Base-by-base conservation (phyloP, 1,284 basidiomycete genomes). In the Trichosporon sp. region DNA sequence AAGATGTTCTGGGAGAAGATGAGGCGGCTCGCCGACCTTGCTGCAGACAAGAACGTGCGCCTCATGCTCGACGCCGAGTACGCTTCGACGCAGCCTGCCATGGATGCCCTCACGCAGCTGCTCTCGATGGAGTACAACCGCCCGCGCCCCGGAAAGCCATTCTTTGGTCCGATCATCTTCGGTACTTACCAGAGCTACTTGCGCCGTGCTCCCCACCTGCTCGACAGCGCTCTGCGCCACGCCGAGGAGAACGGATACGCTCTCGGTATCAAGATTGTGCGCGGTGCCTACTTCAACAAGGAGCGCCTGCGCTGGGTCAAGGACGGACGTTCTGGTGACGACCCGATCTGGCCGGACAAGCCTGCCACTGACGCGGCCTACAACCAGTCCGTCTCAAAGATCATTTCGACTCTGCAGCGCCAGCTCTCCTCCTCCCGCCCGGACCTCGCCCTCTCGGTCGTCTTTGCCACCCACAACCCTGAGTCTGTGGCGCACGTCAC, bases 221-320 rank as follows among this genome's bases (percentile, higher is more conserved):
- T 96, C 19, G 81, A 81, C 0, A 85, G 85, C 31, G 85, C 87
- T 33, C 80, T 95, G 54, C 80, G 81, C n/a, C 87, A 91, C 62
- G 89, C 95, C 8, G 83, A 86, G 67, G 78, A 77, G 56, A 83
- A 88, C 70, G 84, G 85, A 52, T 97, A 93, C 77, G 84, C 89
- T 0, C 85, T 98, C 2, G 95, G 95, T 16, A 87, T 95, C 67
- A 98, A 98, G 81, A 88, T 98, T 62, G 95, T 98, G 33, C 87
- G 95, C 25, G 95, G 95, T 0, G 95, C 95, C 1, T 98, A 97
- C 78, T 90, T 95, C 72, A 85, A 87, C 1, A 84, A 89, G 62
- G 95, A 97, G 76, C 63, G 76, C 44, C 61, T 72, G 58, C 74
- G 74, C 64, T 81, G 80, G 80, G 62, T 65, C 34, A 62, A 70